Evolutionary conservation across 805 yeast species (phyloP).

Genomic region (Candida methanosorbosa): DNA sequence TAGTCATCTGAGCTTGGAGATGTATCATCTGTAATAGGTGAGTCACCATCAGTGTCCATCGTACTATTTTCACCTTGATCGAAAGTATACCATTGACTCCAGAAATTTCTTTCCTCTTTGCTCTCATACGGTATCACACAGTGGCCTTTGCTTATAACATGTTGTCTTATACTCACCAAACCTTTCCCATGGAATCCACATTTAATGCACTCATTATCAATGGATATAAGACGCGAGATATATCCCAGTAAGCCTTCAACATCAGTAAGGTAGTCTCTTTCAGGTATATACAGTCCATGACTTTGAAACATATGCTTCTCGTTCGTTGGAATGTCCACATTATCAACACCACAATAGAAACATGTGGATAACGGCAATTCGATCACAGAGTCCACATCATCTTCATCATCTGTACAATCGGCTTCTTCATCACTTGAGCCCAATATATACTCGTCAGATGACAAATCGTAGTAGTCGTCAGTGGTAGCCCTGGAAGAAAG

Average conservation of each 20-base stretch:
- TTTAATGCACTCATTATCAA: conserved; percentile 72
- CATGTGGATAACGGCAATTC: conserved; percentile 34
- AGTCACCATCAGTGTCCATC: conserved; percentile 23
- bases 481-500: conserved; percentile 1
- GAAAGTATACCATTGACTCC: conserved; percentile 71
- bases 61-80: conserved; percentile 26
- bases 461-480: conserved; percentile 3
- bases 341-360: conserved; percentile 39
- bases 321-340: conserved; percentile 31
- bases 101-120: conserved; percentile 58
- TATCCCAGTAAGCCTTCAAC: conserved; percentile 60
- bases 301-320: conserved; percentile 64
- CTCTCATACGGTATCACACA: conserved; percentile 83
- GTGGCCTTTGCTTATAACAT: conserved; percentile 76
- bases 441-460: conserved; percentile 4
- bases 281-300: conserved; percentile 89
- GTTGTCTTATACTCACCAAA: conserved; percentile 81
- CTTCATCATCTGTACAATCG: conserved; percentile 6
- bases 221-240: conserved; percentile 66
- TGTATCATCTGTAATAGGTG: conserved; percentile 15
- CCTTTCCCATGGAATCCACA: conserved; percentile 77
- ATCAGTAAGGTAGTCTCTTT: conserved; percentile 59
- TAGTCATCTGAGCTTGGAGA: conserved; percentile 13
- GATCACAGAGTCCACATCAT: conserved; percentile 16
- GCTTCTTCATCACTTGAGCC: conserved; percentile 10